Percentiles rank a stretch among this genome's conserved stretches.
Evolutionary conservation across 257 asterid genomes (phyloP).

Genomic region (Nicotiana knightiana): DNA sequence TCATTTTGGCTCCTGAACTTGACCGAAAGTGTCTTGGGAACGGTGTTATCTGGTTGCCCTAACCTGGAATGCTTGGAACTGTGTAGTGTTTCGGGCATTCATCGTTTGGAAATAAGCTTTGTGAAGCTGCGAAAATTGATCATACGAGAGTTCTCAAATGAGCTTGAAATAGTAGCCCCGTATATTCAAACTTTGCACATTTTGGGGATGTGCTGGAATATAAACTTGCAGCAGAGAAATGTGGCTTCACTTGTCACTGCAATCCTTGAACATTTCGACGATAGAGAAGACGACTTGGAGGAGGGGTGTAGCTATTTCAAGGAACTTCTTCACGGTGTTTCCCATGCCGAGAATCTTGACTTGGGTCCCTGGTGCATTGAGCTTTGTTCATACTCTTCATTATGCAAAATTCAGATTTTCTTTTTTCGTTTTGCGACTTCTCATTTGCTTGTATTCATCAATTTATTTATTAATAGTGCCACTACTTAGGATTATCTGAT

Average conservation of each 20-base stretch:
- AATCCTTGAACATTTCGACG: rapidly evolving
- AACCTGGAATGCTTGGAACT: no score
- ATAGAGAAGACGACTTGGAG: no score
- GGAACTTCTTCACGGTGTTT: neutral
- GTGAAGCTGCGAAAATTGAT: no score
- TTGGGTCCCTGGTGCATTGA: neutral
- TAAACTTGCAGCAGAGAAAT: neutral
- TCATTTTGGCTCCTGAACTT: no score
- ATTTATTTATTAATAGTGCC: neutral
- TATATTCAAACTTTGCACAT: neutral
- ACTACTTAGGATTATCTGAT: neutral
- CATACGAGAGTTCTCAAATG: no score
- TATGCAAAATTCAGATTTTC: no score
- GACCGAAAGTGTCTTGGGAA: no score
- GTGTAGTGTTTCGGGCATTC: no score
- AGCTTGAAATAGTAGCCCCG: neutral
- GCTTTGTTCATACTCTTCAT: neutral
- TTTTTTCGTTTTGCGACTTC: neutral
- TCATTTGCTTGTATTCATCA: neutral
- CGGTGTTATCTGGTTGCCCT: no score
- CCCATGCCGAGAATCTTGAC: neutral
- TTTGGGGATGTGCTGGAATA: rapidly evolving
- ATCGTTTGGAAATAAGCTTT: no score
- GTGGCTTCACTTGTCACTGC: neutral
- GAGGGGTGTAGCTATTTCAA: neutral